phyloP scores from a whole-genome alignment of 2,329 filamentous ascomycete species.

The Aureobasidium zeae region DNA sequence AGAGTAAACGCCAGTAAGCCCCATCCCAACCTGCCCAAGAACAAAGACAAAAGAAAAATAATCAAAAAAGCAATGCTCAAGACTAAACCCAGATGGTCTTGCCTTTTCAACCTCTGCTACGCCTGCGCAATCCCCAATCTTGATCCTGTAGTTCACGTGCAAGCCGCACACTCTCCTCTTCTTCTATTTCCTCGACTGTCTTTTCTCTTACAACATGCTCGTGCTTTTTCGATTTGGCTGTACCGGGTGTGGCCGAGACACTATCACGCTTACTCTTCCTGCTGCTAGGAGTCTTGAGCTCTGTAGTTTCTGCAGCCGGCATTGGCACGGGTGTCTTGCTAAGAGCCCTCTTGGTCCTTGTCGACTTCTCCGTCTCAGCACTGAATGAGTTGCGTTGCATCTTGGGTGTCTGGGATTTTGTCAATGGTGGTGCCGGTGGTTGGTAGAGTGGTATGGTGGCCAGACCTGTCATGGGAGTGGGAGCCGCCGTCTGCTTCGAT shows the following conservation, averaged over 20 bases:
- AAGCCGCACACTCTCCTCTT: conserved; percentile 24
- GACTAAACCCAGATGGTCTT: too few species aligned
- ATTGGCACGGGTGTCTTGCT: conserved; percentile 15
- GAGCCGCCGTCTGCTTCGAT: conserved; percentile 12
- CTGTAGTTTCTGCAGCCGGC: background rate
- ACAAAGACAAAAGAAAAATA: too few species aligned
- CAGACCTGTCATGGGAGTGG: conserved; percentile 10
- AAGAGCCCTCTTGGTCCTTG: background rate
- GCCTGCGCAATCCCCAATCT: conserved; percentile 13
- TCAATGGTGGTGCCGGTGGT: conserved; percentile 13
- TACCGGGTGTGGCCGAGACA: conserved; percentile 23
- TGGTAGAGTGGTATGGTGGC: conserved; percentile 11
- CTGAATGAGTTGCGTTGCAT: conserved; percentile 4
- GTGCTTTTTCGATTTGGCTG: conserved; percentile 20
- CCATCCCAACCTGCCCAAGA: background rate
- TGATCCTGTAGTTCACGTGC: conserved; percentile 24
- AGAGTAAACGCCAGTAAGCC: too few species aligned
- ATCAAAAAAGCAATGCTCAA: too few species aligned
- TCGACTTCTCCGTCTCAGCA: background rate
- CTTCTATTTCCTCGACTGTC: conserved; percentile 16
- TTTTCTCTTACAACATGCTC: conserved; percentile 21
- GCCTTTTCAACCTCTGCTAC: conserved; percentile 6
- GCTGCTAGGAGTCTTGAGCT: conserved; percentile 17
- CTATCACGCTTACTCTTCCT: conserved; percentile 24
- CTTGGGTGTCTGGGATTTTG: conserved; percentile 8